Base-by-base conservation (phyloP, 1,139 yeast genomes). In the Suhomyces kunorum region DNA sequence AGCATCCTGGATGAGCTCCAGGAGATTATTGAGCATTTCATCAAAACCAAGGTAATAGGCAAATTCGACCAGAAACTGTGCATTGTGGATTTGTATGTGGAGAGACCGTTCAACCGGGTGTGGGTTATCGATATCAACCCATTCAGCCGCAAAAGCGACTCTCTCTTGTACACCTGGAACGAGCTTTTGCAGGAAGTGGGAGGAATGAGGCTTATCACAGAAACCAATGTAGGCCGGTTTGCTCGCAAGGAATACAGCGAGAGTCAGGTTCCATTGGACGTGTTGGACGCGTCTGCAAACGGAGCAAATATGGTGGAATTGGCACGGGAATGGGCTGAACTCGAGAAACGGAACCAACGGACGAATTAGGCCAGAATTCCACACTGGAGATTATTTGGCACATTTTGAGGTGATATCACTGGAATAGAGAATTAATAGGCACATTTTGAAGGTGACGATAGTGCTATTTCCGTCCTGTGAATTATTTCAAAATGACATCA, bases 251-350 rank as follows among this genome's bases (percentile, higher is more conserved):
- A 88, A 40, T 92, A 87, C 56, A 80, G 95, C 3, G 96, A 90
- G 55, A 88, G 84, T 56, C 90, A 86, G 54, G 96, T 92, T 2
- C 98, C 99, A 0, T 71, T 78, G 39, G 99, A 92, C 53, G 80
- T 94, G 22, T 83, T 92, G 5, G 94, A 88, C 58, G 96, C 97
- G 1, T 73, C 87, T 20, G 58, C 79, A 47, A 81, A 86, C 53
- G 72, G 87, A 0, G 68, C 70, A 17, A 71, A 80, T 1, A 79
- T 85, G 77, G 78, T 76, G 15, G 88, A 83, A 42, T 64, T 85
- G 45, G 81, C 85, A 1, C 68, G 72, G 40, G 75, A 80, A 47
- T 83, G 89, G 87, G 44, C 40, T 27, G 29, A 37, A 17, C 28
- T 40, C 6, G 40, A 40, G 16, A 27, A n/a, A 20, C 24, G 24